Base-by-base conservation (phyloP, 345 rosid genomes). In the Gossypioides kirkii region DNA sequence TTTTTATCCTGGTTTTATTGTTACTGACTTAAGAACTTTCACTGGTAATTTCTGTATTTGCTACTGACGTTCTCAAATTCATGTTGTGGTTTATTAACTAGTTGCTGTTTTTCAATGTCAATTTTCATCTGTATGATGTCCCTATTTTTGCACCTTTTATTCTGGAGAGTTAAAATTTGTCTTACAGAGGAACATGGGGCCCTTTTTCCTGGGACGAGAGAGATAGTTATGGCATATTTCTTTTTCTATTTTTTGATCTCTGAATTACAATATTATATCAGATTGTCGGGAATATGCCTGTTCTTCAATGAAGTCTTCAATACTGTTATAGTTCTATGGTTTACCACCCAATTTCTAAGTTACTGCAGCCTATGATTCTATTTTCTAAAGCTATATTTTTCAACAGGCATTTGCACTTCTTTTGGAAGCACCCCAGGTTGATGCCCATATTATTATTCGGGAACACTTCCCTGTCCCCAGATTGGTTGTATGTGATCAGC, bases 381-480 rank as follows among this genome's bases (percentile, higher is more conserved):
- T 55, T 55, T 22, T 55, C 14, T 55, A 55, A 22, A 55, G 28
- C 61, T 55, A 22, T 55, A 10, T 10, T 22, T 55, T 22, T 55
- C 61, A 10, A 55, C 61, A 94, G 99, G 96, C 91, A 74, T 95
- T 95, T 86, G 98, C 94, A 49, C 91, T 79, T 75, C 83, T 92
- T 63, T 85, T 95, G 80, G 88, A 83, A 87, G 94, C 94, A 61
- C 99, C 99, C 41, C 91, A 81, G 47, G 94, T 81, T 68, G 99
- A 95, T 82, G 79, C 97, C 8, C 88, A 82, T 66, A 77, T 88
- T 83, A 83, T 95, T 74, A 83, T 88, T 43, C 83, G 47, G 71
- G 99, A 92, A 47, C 98, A 96, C 32, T 95, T 95, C 80, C 99
- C 99, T 17, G 97, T 89, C 56, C 98, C 99, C n/a, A 89, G 99